phyloP scores from a whole-genome alignment of 1,139 yeast genomes.

The Meyerozyma guilliermondii region DNA sequence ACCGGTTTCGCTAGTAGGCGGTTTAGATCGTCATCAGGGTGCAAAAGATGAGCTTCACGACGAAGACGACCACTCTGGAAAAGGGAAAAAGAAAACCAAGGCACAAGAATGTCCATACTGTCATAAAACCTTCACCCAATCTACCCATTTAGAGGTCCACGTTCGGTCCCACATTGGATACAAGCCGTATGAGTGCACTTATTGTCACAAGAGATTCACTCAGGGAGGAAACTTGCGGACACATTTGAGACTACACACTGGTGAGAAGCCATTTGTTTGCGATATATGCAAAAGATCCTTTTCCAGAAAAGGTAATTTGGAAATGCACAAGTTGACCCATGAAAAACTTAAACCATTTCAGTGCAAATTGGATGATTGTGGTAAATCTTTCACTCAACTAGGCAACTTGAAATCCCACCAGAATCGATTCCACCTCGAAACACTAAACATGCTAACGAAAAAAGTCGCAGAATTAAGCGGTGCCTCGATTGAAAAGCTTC shows the following conservation, averaged over 20 bases:
- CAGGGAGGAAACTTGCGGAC: slow-evolving; percentile 92
- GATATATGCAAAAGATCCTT: slow-evolving; percentile 68
- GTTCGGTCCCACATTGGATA: slow-evolving; percentile 73
- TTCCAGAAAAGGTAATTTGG: slow-evolving; percentile 85
- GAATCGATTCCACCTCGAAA: slow-evolving; percentile 75
- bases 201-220: slow-evolving; percentile 76
- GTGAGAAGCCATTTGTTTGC: slow-evolving; percentile 83
- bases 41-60: slow-evolving; percentile 16
- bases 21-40: slow-evolving; percentile 65
- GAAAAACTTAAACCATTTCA: slow-evolving; percentile 72
- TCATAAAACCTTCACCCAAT: slow-evolving; percentile 63
- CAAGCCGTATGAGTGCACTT: slow-evolving; percentile 75
- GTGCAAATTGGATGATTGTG: slow-evolving; percentile 78
- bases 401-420: slow-evolving; percentile 94
- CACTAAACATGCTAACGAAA: slow-evolving; percentile 60
- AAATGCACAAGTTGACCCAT: slow-evolving; percentile 82
- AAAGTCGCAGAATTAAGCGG: slow-evolving; percentile 55
- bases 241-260: slow-evolving; percentile 84
- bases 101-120: slow-evolving; percentile 68
- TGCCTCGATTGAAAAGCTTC: slow-evolving; percentile 42
- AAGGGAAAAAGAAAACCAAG: slow-evolving; percentile 33
- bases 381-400: slow-evolving; percentile 81
- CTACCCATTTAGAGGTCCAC: slow-evolving; percentile 77
- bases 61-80: slow-evolving; percentile 13
- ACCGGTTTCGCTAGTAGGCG: slow-evolving; percentile 69